Percentiles rank a stretch among this genome's conserved stretches.
These are phyloP conservation scores for Chrysoporthe puriensis DNA, from an alignment of 2,329 filamentous ascomycete genomes.

Conservation along the genomic window DNA sequence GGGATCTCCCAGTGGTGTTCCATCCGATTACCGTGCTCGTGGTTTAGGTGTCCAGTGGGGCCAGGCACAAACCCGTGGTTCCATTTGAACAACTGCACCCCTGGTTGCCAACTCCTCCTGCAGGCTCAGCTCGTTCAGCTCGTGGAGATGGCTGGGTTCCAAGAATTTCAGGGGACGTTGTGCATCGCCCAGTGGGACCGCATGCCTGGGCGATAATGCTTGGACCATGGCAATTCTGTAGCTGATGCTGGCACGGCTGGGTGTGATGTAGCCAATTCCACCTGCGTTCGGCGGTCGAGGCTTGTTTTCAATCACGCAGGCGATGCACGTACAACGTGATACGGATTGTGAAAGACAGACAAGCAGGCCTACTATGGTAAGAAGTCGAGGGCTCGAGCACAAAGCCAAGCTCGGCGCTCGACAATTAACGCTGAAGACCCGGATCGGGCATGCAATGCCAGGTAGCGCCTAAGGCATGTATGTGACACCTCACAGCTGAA, in stretches of 20 bases:
- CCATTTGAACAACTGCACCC: background rate
- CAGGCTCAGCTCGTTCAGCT: constrained; percentile 1
- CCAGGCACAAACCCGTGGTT: background rate
- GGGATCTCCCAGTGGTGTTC: background rate
- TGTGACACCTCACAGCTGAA: background rate
- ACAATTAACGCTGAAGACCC: background rate
- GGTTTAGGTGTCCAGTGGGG: background rate
- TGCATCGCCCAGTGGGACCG: background rate
- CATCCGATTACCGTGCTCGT: background rate
- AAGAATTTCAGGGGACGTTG: background rate
- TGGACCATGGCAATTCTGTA: background rate
- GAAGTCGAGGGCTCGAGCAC: background rate
- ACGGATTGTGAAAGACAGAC: background rate
- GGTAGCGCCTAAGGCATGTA: background rate
- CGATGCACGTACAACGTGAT: background rate
- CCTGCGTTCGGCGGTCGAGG: background rate
- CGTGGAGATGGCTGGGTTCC: background rate
- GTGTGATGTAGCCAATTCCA: background rate
- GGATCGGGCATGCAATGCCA: background rate
- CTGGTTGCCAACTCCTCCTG: constrained; percentile 4
- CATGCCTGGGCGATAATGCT: background rate
- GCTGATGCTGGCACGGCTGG: background rate
- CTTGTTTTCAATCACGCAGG: background rate
- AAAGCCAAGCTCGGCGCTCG: background rate
- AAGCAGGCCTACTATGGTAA: background rate